These are phyloP conservation scores for Cyclotella sp. DNA, from an alignment of 108 stramenopile genomes.

Conservation along the genomic window DNA sequence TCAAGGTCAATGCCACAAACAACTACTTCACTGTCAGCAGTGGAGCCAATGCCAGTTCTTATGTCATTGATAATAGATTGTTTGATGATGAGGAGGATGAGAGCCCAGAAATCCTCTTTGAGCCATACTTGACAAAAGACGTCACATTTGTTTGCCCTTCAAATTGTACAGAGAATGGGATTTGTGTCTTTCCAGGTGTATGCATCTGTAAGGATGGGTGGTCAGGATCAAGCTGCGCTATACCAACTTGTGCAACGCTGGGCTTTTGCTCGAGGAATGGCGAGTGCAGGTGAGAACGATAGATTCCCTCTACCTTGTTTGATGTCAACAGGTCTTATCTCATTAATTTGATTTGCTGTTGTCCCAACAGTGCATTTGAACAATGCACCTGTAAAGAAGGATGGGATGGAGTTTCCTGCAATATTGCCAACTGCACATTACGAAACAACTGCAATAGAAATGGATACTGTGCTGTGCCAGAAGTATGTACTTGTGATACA, in stretches of 20 bases:
- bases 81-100: not conserved
- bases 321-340: no score
- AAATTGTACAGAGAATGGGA: slow-evolving; percentile 18
- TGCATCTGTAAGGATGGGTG: slow-evolving; percentile 35
- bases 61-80: not conserved
- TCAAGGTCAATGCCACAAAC: slow-evolving; percentile 11
- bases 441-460: slow-evolving; percentile 25
- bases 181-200: slow-evolving; percentile 26
- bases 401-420: slow-evolving; percentile 12
- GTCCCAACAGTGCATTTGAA: slow-evolving; percentile 14
- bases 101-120: slow-evolving; percentile 1
- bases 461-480: no score
- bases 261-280: slow-evolving; percentile 21
- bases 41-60: not conserved
- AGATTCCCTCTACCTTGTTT: not conserved
- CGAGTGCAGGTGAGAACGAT: slow-evolving; percentile 16
- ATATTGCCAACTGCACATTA: slow-evolving; percentile 13
- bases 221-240: slow-evolving; percentile 15
- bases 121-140: not conserved
- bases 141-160: not conserved
- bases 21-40: not conserved
- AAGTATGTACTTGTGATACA: no score
- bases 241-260: slow-evolving; percentile 17
- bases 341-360: no score
- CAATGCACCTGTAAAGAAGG: slow-evolving; percentile 13